Evolutionary conservation across 148 eudicot species (phyloP).

Genomic region (Vaccinium myrtillus): DNA sequence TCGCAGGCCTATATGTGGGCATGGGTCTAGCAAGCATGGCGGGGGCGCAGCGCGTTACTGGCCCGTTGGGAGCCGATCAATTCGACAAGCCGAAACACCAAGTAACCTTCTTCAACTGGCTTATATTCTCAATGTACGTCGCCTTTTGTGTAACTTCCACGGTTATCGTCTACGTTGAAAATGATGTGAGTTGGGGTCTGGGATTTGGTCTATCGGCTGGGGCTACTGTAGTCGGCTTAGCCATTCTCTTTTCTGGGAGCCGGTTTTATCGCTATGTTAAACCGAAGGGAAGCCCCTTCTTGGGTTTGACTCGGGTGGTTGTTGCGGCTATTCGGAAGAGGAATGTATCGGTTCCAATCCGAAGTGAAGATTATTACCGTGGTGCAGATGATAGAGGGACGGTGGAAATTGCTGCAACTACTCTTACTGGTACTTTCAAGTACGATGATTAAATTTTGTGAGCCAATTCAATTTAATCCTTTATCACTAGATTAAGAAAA

Average conservation of each 20-base stretch:
- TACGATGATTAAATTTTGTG: slow-evolving; percentile 32
- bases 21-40: slow-evolving; percentile 35
- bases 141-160: slow-evolving; percentile 24
- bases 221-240: slow-evolving; percentile 28
- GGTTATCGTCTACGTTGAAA: slow-evolving; percentile 37
- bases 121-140: slow-evolving; percentile 21
- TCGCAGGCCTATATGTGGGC: slow-evolving; percentile 23
- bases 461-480: background rate
- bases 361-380: slow-evolving; percentile 27
- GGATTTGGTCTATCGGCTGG: slow-evolving; percentile 29
- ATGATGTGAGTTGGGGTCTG: slow-evolving; percentile 40
- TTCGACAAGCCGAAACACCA: slow-evolving; percentile 28
- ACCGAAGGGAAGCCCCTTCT: slow-evolving; percentile 39
- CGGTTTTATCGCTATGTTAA: slow-evolving; percentile 30
- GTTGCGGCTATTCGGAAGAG: slow-evolving; percentile 42
- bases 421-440: slow-evolving; percentile 39
- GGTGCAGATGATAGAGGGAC: slow-evolving; percentile 3
- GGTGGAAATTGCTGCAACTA: no score
- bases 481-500: slow-evolving; percentile 3
- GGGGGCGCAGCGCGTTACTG: slow-evolving; percentile 34
- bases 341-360: slow-evolving; percentile 10
- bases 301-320: slow-evolving; percentile 31
- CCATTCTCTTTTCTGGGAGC: slow-evolving; percentile 28
- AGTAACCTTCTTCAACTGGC: slow-evolving; percentile 45
- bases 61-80: slow-evolving; percentile 46